phyloP scores from a whole-genome alignment of 208 protist species.

The Willaertia magna region DNA sequence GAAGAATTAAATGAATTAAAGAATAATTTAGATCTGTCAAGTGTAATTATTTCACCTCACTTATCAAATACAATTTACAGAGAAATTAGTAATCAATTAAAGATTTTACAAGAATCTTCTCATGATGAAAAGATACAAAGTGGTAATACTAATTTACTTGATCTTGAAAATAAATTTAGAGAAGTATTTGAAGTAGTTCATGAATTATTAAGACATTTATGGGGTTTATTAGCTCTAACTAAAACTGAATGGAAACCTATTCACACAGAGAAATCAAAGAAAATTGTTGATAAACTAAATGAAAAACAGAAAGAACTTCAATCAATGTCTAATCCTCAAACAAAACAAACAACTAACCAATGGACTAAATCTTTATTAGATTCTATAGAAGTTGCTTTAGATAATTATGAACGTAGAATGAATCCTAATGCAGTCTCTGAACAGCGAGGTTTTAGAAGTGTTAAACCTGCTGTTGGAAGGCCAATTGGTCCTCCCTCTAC shows the following conservation, averaged over 20 bases:
- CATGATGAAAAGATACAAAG: background rate
- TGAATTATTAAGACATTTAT: background rate
- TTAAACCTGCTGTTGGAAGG: too few species aligned
- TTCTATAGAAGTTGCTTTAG: background rate
- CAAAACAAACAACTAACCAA: background rate
- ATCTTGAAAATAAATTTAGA: background rate
- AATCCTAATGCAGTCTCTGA: too few species aligned
- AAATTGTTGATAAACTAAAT: background rate
- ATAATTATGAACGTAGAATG: background rate
- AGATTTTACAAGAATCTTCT: background rate
- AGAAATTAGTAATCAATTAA: background rate
- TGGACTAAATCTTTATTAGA: background rate
- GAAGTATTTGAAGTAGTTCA: background rate
- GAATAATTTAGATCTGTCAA: background rate
- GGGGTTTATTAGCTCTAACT: background rate
- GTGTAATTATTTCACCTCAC: background rate
- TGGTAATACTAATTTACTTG: background rate
- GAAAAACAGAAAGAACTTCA: background rate
- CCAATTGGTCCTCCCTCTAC: too few species aligned
- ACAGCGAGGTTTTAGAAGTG: too few species aligned
- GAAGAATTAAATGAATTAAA: background rate
- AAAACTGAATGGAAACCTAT: background rate
- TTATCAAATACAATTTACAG: background rate
- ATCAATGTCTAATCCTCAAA: background rate
- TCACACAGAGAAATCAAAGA: background rate